Evolutionary conservation across 1,284 basidiomycete species (phyloP), one percentile per base, ranked within the genome.

Genomic region (Coniferiporia sulphurascens): DNA sequence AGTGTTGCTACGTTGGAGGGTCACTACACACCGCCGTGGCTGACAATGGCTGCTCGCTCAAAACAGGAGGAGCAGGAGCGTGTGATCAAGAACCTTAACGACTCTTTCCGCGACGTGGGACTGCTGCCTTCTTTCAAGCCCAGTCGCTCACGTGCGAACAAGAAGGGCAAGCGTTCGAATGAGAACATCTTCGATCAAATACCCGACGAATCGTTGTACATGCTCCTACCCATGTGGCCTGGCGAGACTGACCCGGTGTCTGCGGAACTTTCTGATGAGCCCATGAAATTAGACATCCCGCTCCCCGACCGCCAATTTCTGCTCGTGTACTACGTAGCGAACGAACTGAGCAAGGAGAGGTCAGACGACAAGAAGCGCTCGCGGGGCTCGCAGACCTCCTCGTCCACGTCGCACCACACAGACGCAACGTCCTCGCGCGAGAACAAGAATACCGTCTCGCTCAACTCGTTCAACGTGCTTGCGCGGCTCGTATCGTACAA

Each of bases 221-320:
- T 91, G 89, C 76, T 91, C 19, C 74, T 91, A n/a, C 89, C 89
- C 3, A 76, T 91, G 41, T 91, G 89, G 88, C 83, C 86, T 9
- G 81, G 83, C n/a, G 85, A 87, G 65, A 87, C 82, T 0, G 88
- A 88, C 66, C 67, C 78, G 0, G 65, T 67, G 15, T 69, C 66
- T 46, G 64, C 52, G 13, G 43, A 76, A 71, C 10, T 65, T 63
- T 27, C 67, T 60, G 62, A 73, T 38, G 62, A 60, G 15, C 75
- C 73, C 54, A 65, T 68, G 15, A 73, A 77, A 17, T 67, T 75
- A 48, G 59, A 65, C 43, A 73, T 83, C 34, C 76, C 78, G 2
- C 71, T 80, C 36, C 76, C 82, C 58, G 76, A 83, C 27, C 78
- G 87, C 1, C 80, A 82, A 62, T 92, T 87, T 67, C 74, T 91